Percentiles rank a stretch among this genome's conserved stretches.
phyloP scores from a whole-genome alignment of 2,329 filamentous ascomycete genomes.

The Ophiostoma sp. region DNA sequence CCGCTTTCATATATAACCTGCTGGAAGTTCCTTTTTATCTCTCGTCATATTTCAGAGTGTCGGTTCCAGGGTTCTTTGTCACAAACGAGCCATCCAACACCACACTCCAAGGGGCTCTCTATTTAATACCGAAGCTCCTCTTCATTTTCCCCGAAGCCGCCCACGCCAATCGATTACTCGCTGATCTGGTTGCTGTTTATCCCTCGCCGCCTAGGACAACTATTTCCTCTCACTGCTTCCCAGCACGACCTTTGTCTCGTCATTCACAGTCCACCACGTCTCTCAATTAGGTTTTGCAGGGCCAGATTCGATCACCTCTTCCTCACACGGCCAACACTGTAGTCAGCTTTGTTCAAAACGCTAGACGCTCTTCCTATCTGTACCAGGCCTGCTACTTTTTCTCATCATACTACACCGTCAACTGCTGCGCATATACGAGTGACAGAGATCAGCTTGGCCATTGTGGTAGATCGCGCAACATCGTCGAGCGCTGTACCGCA shows the following conservation, averaged over 20 bases:
- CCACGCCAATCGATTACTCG: slow-evolving; percentile 17
- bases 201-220: neutral
- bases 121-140: slow-evolving; percentile 13
- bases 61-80: neutral
- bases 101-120: slow-evolving; percentile 5
- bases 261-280: too few species aligned
- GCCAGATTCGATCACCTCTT: too few species aligned
- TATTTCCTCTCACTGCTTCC: neutral
- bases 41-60: neutral
- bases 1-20: neutral
- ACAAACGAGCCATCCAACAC: neutral
- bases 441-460: neutral
- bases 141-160: slow-evolving; percentile 17
- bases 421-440: slow-evolving; percentile 6
- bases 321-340: too few species aligned
- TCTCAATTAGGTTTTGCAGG: too few species aligned
- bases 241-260: too few species aligned
- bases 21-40: neutral
- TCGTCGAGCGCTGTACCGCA: slow-evolving; percentile 20
- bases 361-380: neutral
- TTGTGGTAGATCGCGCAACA: slow-evolving; percentile 5
- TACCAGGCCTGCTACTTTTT: neutral
- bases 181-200: neutral
- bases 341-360: neutral
- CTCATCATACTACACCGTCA: neutral